phyloP scores from a whole-genome alignment of 2,329 filamentous ascomycete species.

The Verticillium nonalfalfae region DNA sequence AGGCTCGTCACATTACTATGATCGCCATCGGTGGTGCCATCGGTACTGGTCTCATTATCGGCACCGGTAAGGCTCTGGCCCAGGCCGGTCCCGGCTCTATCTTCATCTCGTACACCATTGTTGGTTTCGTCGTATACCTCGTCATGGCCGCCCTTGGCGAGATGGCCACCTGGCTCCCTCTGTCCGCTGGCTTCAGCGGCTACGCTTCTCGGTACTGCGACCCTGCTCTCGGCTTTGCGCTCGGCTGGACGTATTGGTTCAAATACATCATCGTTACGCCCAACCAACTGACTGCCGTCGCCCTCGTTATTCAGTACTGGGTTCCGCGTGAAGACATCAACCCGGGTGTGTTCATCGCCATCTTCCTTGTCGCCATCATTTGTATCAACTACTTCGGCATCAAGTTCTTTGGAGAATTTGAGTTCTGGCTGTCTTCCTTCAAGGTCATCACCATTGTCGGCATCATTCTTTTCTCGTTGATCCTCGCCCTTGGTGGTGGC shows the following conservation, averaged over 20 bases:
- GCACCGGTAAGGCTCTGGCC: slow-evolving; percentile 50
- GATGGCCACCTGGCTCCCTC: slow-evolving; percentile 78
- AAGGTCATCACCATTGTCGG: slow-evolving; percentile 63
- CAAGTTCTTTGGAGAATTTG: slow-evolving; percentile 60
- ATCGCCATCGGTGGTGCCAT: slow-evolving; percentile 70
- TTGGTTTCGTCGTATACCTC: slow-evolving; percentile 68
- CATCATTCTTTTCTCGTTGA: slow-evolving; percentile 58
- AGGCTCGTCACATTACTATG: slow-evolving; percentile 50
- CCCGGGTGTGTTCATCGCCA: slow-evolving; percentile 72
- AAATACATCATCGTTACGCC: slow-evolving; percentile 84
- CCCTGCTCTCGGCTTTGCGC: slow-evolving; percentile 71
- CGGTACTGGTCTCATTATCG: slow-evolving; percentile 69
- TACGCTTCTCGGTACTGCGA: slow-evolving; percentile 77
- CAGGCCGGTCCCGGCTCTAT: slow-evolving; percentile 57
- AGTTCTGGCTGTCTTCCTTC: slow-evolving; percentile 58
- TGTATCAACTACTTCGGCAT: slow-evolving; percentile 66
- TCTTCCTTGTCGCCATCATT: slow-evolving; percentile 58
- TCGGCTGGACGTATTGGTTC: slow-evolving; percentile 66
- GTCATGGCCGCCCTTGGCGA: slow-evolving; percentile 80
- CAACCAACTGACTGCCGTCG: slow-evolving; percentile 76
- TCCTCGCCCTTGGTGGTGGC: slow-evolving; percentile 60
- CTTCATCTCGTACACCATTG: slow-evolving; percentile 63
- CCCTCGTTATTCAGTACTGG: slow-evolving; percentile 77
- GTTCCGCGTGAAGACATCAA: slow-evolving; percentile 59
- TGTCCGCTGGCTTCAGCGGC: slow-evolving; percentile 73